phyloP scores from a whole-genome alignment of 2,329 filamentous ascomycete species.

The Pseudogymnoascus sp. region DNA sequence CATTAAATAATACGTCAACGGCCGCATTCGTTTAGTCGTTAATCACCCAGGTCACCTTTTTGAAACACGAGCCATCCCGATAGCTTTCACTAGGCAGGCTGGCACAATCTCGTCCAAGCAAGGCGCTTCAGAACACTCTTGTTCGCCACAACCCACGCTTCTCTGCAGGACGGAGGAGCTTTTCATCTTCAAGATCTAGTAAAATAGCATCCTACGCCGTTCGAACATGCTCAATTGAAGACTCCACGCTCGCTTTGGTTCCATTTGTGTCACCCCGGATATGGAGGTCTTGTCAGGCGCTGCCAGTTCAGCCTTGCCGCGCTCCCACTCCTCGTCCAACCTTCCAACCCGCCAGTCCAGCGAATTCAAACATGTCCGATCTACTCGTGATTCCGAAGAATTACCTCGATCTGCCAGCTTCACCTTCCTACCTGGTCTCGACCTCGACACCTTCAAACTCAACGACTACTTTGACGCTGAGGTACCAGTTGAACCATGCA shows the following conservation, averaged over 20 bases:
- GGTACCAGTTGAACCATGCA: constrained; percentile 41
- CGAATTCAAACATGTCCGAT: constrained; percentile 21
- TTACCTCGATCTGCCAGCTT: constrained; percentile 52
- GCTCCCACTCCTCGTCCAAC: constrained; percentile 29
- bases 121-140: background rate
- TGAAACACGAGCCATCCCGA: constrained; percentile 4
- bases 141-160: background rate
- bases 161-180: constrained; percentile 5
- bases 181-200: background rate
- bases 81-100: background rate
- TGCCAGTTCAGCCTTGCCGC: constrained; percentile 22
- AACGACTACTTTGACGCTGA: constrained; percentile 39
- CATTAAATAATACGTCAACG: background rate
- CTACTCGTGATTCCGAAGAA: constrained; percentile 18
- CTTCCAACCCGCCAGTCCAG: constrained; percentile 23
- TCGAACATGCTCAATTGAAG: background rate
- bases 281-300: background rate
- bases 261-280: background rate
- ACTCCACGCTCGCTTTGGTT: background rate
- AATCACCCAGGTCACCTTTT: constrained; percentile 7
- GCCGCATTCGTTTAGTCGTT: constrained; percentile 6
- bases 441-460: constrained; percentile 21
- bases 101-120: constrained; percentile 3
- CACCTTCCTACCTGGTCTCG: constrained; percentile 42
- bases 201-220: background rate